A percentile compares a stretch with the other conserved stretches of the same genome.
These are phyloP conservation scores for Claviceps paspali DNA, from an alignment of 2,329 filamentous ascomycete species.

Conservation along the genomic window DNA sequence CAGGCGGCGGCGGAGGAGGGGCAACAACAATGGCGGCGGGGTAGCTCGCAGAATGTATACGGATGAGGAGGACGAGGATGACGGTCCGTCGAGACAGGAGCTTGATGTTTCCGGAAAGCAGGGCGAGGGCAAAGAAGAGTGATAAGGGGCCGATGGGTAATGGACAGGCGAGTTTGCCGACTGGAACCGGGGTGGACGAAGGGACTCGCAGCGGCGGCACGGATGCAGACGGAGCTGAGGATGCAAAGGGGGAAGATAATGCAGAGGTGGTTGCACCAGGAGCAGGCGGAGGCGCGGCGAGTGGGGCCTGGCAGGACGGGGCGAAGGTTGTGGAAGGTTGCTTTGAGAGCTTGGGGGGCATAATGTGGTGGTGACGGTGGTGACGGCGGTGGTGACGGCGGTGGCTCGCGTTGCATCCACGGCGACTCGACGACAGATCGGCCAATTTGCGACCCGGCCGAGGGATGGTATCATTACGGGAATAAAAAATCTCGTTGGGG, in stretches of 20 bases:
- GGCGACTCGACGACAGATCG: too few relatives aligned
- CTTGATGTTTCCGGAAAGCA: not conserved
- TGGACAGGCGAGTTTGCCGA: not conserved
- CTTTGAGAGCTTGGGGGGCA: too few relatives aligned
- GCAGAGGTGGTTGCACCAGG: not conserved
- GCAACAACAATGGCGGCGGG: too few relatives aligned
- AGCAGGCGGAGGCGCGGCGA: not conserved
- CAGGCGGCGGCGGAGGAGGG: not conserved
- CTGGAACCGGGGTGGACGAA: not conserved
- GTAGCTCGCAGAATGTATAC: not conserved
- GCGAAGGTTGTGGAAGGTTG: not conserved
- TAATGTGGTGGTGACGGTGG: too few relatives aligned
- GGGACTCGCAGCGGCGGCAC: too few relatives aligned
- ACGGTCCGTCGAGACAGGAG: not conserved
- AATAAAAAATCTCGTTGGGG: too few relatives aligned
- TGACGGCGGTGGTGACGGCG: too few relatives aligned
- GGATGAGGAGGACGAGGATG: not conserved
- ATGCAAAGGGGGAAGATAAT: not conserved
- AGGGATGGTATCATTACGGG: too few relatives aligned
- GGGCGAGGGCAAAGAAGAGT: not conserved
- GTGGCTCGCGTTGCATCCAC: too few relatives aligned
- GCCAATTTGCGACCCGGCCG: too few relatives aligned
- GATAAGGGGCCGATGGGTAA: not conserved
- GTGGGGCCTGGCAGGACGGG: not conserved
- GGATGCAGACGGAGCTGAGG: not conserved